phyloP scores from a whole-genome alignment of 2,329 filamentous ascomycete genomes.

The Alternaria sp. region DNA sequence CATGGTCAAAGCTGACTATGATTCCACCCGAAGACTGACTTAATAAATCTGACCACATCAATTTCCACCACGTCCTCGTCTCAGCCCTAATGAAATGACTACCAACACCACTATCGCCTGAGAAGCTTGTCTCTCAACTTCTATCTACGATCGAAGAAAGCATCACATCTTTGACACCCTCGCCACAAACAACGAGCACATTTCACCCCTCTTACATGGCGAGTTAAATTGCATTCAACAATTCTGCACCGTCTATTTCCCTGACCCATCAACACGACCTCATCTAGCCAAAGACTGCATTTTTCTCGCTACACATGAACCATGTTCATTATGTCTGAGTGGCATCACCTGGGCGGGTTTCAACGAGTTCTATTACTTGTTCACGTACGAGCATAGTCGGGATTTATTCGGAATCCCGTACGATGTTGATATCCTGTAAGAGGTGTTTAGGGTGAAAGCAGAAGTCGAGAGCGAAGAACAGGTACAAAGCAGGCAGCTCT shows the following conservation, averaged over 20 bases:
- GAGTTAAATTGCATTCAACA: constrained; percentile 69
- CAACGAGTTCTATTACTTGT: constrained; percentile 65
- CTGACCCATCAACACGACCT: constrained; percentile 47
- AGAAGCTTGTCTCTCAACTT: constrained; percentile 14
- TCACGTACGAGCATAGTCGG: constrained; percentile 67
- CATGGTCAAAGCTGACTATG: background rate
- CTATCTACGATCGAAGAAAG: constrained; percentile 48
- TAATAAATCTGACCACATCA: background rate
- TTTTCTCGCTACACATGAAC: constrained; percentile 68
- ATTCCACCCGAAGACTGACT: background rate
- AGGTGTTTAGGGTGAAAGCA: constrained; percentile 62
- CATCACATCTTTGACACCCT: constrained; percentile 64
- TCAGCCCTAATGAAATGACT: constrained; percentile 10
- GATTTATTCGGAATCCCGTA: constrained; percentile 65
- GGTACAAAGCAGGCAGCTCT: constrained; percentile 57
- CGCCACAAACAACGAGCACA: constrained; percentile 65
- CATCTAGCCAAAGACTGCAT: constrained; percentile 60
- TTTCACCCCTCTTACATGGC: constrained; percentile 65
- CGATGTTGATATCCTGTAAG: constrained; percentile 65
- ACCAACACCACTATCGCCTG: background rate
- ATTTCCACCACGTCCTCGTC: background rate
- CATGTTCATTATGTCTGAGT: constrained; percentile 66
- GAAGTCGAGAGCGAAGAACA: constrained; percentile 31
- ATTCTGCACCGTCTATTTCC: constrained; percentile 57
- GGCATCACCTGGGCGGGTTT: constrained; percentile 68